Conservation (phyloP, 2,329 filamentous ascomycete genomes). For the Chlorencoelia australis region DNA sequence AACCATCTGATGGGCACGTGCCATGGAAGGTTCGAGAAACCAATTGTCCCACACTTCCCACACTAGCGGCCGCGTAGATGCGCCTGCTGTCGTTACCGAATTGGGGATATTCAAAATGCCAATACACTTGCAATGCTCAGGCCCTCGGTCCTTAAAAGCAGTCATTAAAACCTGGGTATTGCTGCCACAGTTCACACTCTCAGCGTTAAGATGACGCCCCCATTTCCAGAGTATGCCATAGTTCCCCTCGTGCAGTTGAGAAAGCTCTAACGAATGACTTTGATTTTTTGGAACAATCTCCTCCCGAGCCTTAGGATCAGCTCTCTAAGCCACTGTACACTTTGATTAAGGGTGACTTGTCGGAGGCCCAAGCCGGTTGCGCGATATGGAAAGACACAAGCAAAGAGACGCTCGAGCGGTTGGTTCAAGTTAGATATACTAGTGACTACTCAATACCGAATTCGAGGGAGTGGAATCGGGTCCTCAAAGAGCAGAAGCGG, state of each 20-base stretch:
- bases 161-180: not conserved
- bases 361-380: not conserved
- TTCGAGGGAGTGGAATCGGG: not conserved
- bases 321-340: not conserved
- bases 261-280: not conserved
- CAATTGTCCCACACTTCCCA: too few relatives aligned
- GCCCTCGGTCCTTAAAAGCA: not conserved
- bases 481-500: not conserved
- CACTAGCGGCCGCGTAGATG: too few relatives aligned
- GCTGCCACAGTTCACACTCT: too few relatives aligned
- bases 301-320: not conserved
- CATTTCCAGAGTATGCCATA: not conserved
- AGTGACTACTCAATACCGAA: constrained; percentile 7
- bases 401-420: constrained; percentile 5
- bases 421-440: constrained; percentile 9
- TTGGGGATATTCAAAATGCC: too few relatives aligned
- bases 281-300: not conserved
- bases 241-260: not conserved
- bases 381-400: constrained; percentile 4
- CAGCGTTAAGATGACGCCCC: not conserved
- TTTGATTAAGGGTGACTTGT: not conserved
- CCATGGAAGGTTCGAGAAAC: constrained; percentile 6
- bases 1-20: not conserved
- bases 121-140: too few relatives aligned
- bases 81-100: too few relatives aligned